Evolutionary conservation across 768 basidiomycete genomes (phyloP).

Genomic region (Suillus placidus): DNA sequence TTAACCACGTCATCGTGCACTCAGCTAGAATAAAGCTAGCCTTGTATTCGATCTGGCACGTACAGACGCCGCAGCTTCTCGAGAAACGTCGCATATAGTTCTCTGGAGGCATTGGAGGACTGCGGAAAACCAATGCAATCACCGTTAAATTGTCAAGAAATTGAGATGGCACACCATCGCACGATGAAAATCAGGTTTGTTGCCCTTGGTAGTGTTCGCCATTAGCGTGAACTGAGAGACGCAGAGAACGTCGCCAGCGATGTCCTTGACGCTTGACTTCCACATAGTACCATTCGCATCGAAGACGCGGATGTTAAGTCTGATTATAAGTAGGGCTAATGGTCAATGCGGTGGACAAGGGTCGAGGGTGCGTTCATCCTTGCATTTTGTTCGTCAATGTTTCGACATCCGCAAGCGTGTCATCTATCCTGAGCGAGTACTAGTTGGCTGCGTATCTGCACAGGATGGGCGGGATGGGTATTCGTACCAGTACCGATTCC

Average conservation of each 20-base stretch:
- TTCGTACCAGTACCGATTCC: constrained; percentile 80
- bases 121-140: constrained; percentile 29
- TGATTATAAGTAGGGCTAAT: constrained; percentile 28
- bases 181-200: constrained; percentile 89
- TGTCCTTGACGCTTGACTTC: constrained; percentile 86
- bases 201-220: constrained; percentile 85
- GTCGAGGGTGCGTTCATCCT: constrained; percentile 21
- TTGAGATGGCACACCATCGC: constrained; percentile 70
- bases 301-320: constrained; percentile 76
- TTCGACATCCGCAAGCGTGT: constrained; percentile 73
- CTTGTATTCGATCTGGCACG: constrained; percentile 76
- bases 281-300: constrained; percentile 70
- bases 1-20: not conserved
- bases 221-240: constrained; percentile 94
- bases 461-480: not conserved
- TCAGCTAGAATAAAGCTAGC: constrained; percentile 40
- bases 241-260: constrained; percentile 89
- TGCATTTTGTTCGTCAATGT: constrained; percentile 84
- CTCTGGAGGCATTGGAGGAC: constrained; percentile 67
- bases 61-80: constrained; percentile 68
- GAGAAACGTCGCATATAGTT: constrained; percentile 74
- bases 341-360: constrained; percentile 13
- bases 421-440: constrained; percentile 58
- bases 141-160: not conserved
- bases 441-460: constrained; percentile 6